A percentile compares a stretch with the other conserved stretches of the same genome.
These are phyloP conservation scores for Ophiostoma piceae DNA, from an alignment of 2,329 filamentous ascomycete species.

Conservation along the genomic window DNA sequence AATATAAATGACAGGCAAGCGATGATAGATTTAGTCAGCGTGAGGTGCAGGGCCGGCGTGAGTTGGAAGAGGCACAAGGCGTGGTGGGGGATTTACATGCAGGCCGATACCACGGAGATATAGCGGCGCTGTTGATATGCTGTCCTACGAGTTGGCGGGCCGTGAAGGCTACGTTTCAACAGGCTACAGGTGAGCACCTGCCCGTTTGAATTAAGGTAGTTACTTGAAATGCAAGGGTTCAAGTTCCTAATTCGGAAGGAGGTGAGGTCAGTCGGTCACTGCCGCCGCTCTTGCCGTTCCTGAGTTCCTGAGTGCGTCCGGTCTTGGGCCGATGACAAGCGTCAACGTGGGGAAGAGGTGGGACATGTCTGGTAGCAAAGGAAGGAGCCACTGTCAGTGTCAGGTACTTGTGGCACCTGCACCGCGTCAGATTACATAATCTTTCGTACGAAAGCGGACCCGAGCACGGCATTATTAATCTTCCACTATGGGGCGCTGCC, in stretches of 20 bases:
- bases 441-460: neutral
- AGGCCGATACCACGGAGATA: neutral
- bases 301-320: neutral
- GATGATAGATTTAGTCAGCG: neutral
- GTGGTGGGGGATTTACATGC: neutral
- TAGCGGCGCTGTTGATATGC: neutral
- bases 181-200: neutral
- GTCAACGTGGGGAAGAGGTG: slow-evolving; percentile 5
- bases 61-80: neutral
- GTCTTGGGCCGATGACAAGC: slow-evolving; percentile 7
- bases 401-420: neutral
- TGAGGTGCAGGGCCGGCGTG: neutral
- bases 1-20: neutral
- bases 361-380: neutral
- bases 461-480: slow-evolving; percentile 11
- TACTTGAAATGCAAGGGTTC: neutral
- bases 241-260: neutral
- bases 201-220: neutral
- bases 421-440: neutral
- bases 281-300: neutral
- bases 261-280: neutral
- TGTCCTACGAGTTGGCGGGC: neutral
- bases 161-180: neutral
- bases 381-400: neutral
- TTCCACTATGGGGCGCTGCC: slow-evolving; percentile 11